Percentiles rank a stretch among this genome's conserved stretches.
These are phyloP conservation scores for Jatropha podagrica DNA, from an alignment of 441 rosid species.

Conservation along the genomic window DNA sequence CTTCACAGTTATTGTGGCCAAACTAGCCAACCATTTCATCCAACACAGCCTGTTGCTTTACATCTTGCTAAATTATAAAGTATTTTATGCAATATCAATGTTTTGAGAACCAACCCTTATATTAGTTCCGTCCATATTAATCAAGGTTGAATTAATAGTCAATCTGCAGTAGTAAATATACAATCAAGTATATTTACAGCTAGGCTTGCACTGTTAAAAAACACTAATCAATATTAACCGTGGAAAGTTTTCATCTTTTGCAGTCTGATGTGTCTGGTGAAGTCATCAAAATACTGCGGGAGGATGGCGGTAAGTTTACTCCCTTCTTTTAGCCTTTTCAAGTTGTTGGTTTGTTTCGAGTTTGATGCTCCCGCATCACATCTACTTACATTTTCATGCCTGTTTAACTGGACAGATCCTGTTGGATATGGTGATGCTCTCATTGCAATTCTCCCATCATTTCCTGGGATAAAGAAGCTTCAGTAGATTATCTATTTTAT, in stretches of 20 bases:
- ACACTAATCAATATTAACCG: too few relatives aligned
- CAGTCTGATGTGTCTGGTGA: conserved; percentile 84
- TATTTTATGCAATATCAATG: not conserved
- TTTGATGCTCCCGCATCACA: not conserved
- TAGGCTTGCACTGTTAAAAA: not conserved
- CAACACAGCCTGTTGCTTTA: not conserved
- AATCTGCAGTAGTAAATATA: not conserved
- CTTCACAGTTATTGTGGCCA: not conserved
- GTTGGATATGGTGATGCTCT: conserved; percentile 85
- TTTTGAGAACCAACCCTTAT: not conserved
- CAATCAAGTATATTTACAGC: not conserved
- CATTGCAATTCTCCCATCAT: conserved; percentile 76
- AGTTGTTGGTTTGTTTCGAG: not conserved
- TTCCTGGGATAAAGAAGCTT: conserved; percentile 86
- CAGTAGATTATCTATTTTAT: conserved; percentile 32
- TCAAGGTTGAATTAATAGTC: not conserved
- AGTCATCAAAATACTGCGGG: conserved; percentile 64
- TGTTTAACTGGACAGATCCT: conserved; percentile 51
- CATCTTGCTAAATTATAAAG: not conserved
- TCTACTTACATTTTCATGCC: not conserved
- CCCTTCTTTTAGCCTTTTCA: not conserved
- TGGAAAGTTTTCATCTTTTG: conserved; percentile 5
- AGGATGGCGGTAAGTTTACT: conserved; percentile 74
- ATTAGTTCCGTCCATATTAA: not conserved
- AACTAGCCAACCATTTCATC: not conserved